These are phyloP conservation scores for Capsicum chinense DNA, from an alignment of 257 asterid species.

Conservation along the genomic window DNA sequence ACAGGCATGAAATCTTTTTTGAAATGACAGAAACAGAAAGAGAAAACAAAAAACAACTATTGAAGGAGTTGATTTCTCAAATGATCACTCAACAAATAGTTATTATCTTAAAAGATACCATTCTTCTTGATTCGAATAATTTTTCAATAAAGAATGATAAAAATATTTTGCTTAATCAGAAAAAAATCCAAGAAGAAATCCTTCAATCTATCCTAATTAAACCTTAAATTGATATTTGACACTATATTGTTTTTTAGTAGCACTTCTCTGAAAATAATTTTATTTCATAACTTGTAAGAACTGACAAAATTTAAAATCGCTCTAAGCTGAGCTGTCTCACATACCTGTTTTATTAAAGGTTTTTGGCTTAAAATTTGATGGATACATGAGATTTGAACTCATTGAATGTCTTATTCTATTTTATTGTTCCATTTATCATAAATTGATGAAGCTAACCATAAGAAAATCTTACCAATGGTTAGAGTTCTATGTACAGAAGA, in stretches of 20 bases:
- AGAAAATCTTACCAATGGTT: constrained; percentile 81
- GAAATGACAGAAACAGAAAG: neutral
- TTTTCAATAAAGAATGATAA: too few relatives aligned
- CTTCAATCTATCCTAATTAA: neutral
- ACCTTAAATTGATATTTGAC: neutral
- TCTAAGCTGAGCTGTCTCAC: neutral
- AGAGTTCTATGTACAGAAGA: constrained; percentile 91
- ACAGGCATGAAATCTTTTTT: neutral
- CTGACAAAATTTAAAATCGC: neutral
- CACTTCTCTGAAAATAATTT: too few relatives aligned
- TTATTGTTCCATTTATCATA: neutral
- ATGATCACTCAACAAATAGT: too few relatives aligned
- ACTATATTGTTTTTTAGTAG: too few relatives aligned
- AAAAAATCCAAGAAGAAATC: neutral
- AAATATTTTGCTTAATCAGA: neutral
- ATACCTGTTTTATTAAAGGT: neutral
- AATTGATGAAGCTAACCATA: neutral
- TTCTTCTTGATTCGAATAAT: too few relatives aligned
- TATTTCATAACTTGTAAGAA: neutral
- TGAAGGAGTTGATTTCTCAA: too few relatives aligned
- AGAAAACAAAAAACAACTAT: neutral
- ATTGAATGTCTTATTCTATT: neutral
- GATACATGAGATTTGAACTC: neutral
- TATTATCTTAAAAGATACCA: too few relatives aligned
- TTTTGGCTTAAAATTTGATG: neutral